These are phyloP conservation scores for Hymenoscyphus infarciens DNA, from an alignment of 2,329 filamentous ascomycete genomes.

Conservation along the genomic window DNA sequence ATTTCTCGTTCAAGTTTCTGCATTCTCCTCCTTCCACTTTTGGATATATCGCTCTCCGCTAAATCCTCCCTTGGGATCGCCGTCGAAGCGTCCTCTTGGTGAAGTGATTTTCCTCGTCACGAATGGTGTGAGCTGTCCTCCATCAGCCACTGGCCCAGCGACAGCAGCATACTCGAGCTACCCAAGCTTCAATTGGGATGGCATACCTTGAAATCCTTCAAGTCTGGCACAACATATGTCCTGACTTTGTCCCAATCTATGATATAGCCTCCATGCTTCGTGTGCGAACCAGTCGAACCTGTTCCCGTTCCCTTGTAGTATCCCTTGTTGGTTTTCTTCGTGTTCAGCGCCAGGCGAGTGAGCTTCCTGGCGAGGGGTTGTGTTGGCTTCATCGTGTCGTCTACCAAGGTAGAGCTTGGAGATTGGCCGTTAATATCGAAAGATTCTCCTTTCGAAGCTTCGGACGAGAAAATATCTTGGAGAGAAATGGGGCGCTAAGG, in stretches of 20 bases:
- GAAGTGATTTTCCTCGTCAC: constrained; percentile 59
- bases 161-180: background rate
- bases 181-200: background rate
- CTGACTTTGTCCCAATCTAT: constrained; percentile 86
- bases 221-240: constrained; percentile 77
- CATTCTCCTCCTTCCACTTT: constrained; percentile 67
- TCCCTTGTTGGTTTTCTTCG: constrained; percentile 87
- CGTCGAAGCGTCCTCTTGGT: constrained; percentile 49
- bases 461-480: background rate
- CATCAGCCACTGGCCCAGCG: constrained; percentile 19
- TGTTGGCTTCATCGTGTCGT: constrained; percentile 59
- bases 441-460: background rate
- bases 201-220: constrained; percentile 69
- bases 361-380: constrained; percentile 63
- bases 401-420: background rate
- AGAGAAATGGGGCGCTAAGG: background rate
- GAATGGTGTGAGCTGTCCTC: constrained; percentile 72
- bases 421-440: constrained; percentile 6
- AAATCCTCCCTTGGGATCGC: constrained; percentile 53
- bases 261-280: constrained; percentile 76
- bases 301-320: constrained; percentile 97
- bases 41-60: constrained; percentile 60
- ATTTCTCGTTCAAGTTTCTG: constrained; percentile 37
- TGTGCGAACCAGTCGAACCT: constrained; percentile 82
- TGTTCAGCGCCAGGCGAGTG: constrained; percentile 77